phyloP scores from a whole-genome alignment of 2,329 filamentous ascomycete species.

The Aspergillus thermomutatus region DNA sequence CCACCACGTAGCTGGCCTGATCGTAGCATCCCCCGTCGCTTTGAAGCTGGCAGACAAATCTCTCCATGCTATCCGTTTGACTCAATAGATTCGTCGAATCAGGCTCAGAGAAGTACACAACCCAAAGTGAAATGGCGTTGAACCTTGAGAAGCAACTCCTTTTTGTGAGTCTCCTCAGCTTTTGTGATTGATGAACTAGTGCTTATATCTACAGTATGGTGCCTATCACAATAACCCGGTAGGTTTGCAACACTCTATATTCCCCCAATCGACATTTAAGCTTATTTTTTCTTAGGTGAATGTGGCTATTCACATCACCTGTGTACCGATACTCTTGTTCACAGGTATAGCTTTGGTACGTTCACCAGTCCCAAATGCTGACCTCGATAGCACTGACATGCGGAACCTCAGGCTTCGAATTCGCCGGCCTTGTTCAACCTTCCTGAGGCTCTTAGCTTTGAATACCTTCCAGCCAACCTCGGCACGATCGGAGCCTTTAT shows the following conservation, averaged over 20 bases:
- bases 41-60: background rate
- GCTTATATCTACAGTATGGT: constrained; percentile 53
- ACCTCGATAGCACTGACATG: constrained; percentile 1
- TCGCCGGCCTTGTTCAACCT: constrained; percentile 51
- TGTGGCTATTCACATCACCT: constrained; percentile 61
- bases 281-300: constrained; percentile 51
- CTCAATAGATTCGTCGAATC: background rate
- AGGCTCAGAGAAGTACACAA: background rate
- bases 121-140: constrained; percentile 40
- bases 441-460: constrained; percentile 52
- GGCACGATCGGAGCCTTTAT: constrained; percentile 56
- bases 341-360: constrained; percentile 59
- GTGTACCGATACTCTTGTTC: constrained; percentile 60
- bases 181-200: constrained; percentile 15
- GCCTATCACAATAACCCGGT: constrained; percentile 64
- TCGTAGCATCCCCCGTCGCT: constrained; percentile 2
- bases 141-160: constrained; percentile 65
- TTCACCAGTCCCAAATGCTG: background rate
- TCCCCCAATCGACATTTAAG: constrained; percentile 16
- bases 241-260: constrained; percentile 20
- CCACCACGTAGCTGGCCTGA: constrained; percentile 15
- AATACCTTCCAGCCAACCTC: constrained; percentile 58
- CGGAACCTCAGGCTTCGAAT: constrained; percentile 51
- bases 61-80: background rate
- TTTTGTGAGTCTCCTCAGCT: constrained; percentile 52